phyloP scores from a whole-genome alignment of 2,329 filamentous ascomycete species.

The Stemphylium beticola region DNA sequence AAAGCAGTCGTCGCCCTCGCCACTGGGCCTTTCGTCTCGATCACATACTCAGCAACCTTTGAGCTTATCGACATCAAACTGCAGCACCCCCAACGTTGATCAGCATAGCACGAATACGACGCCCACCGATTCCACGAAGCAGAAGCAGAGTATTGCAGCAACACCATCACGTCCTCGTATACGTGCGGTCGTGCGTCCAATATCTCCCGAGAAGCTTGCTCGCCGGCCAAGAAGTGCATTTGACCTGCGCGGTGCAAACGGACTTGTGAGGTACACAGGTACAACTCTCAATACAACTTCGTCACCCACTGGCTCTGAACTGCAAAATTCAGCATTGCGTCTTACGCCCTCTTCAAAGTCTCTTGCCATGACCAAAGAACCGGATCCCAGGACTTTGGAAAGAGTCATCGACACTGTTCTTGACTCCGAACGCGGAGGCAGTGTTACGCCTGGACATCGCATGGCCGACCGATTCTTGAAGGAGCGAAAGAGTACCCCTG shows the following conservation, averaged over 20 bases:
- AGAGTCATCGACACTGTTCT: constrained; percentile 19
- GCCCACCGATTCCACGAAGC: constrained; percentile 1
- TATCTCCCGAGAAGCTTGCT: constrained; percentile 29
- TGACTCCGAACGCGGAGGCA: constrained; percentile 16
- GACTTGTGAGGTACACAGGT: not conserved
- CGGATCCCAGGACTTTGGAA: constrained; percentile 14
- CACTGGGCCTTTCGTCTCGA: constrained; percentile 3
- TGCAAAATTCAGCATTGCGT: constrained; percentile 8
- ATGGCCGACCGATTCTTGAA: constrained; percentile 41
- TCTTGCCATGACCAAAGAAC: constrained; percentile 24
- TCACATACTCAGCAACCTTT: constrained; percentile 30
- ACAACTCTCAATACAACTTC: not conserved
- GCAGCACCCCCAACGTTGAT: constrained; percentile 16
- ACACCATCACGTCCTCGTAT: constrained; percentile 21
- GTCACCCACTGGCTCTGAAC: constrained; percentile 11
- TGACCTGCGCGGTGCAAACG: constrained; percentile 31
- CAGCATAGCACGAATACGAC: constrained; percentile 22
- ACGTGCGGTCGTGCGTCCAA: constrained; percentile 22
- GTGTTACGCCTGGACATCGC: constrained; percentile 38
- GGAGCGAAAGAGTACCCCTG: constrained; percentile 20
- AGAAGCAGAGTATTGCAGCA: constrained; percentile 3
- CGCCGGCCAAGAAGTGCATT: constrained; percentile 42
- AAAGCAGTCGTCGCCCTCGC: constrained; percentile 4
- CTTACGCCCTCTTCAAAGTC: constrained; percentile 19
- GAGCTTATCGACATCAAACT: constrained; percentile 15